Conservation (phyloP, 1,284 basidiomycete species). For the Tranzscheliella williamsii region DNA sequence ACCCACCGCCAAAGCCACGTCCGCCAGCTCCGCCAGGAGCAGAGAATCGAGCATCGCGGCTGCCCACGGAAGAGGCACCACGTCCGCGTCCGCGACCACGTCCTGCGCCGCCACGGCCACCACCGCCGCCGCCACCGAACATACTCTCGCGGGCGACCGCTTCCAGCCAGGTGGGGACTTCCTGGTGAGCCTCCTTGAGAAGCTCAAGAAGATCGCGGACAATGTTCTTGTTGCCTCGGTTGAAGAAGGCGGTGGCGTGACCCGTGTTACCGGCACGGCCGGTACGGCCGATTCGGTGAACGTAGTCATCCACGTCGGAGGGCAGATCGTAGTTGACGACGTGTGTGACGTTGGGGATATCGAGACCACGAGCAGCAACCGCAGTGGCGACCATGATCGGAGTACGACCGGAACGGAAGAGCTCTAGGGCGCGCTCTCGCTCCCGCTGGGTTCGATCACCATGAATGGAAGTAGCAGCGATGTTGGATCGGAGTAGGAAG, state of each 20-base stretch:
- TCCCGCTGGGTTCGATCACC: constrained; percentile 97
- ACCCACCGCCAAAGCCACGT: constrained; percentile 44
- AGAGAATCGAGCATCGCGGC: constrained; percentile 59
- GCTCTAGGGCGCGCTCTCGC: constrained; percentile 90
- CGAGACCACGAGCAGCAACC: constrained; percentile 96
- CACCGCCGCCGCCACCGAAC: constrained; percentile 68
- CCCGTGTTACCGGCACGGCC: constrained; percentile 99
- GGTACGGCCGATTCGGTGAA: constrained; percentile 76
- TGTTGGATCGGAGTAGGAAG: constrained; percentile 82
- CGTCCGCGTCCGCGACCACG: constrained; percentile 68
- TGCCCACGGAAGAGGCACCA: constrained; percentile 60
- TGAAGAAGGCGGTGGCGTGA: constrained; percentile 71
- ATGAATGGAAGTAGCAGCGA: constrained; percentile 92
- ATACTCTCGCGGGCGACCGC: constrained; percentile 79
- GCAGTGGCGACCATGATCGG: constrained; percentile 97
- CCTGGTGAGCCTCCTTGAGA: constrained; percentile 94
- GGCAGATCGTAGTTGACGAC: constrained; percentile 99
- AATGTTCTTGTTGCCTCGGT: constrained; percentile 69
- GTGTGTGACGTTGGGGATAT: constrained; percentile 99
- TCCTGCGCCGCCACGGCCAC: constrained; percentile 67
- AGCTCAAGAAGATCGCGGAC: constrained; percentile 89
- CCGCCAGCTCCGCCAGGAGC: constrained; percentile 48
- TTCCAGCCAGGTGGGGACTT: constrained; percentile 89
- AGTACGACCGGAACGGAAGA: constrained; percentile 91
- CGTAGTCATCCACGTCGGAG: constrained; percentile 83